Conservation (phyloP, 1,284 basidiomycete genomes). For the Xerocomus minutiporus region DNA sequence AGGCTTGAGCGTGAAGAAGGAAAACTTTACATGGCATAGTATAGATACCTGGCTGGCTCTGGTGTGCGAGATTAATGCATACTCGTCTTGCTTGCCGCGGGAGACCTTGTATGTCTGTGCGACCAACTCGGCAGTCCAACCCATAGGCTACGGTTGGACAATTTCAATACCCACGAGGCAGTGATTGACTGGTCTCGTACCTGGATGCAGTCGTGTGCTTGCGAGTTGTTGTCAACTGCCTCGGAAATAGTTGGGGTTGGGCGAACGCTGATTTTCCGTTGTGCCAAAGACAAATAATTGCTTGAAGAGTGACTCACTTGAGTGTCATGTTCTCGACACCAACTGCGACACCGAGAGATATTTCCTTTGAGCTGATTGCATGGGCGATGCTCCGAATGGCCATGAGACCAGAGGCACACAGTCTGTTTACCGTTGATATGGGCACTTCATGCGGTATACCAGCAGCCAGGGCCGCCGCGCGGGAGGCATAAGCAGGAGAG, state of each 20-base stretch:
- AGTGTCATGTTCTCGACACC: constrained; percentile 84
- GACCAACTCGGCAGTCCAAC: constrained; percentile 89
- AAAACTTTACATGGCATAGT: neutral
- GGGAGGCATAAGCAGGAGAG: constrained; percentile 72
- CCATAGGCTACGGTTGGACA: constrained; percentile 70
- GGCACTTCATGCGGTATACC: constrained; percentile 77
- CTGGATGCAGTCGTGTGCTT: constrained; percentile 74
- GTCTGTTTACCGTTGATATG: constrained; percentile 74
- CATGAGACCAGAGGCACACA: constrained; percentile 85
- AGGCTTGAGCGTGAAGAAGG: neutral
- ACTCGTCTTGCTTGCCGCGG: constrained; percentile 76
- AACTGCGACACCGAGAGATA: constrained; percentile 72
- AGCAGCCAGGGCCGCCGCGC: constrained; percentile 77
- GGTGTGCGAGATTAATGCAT: constrained; percentile 76
- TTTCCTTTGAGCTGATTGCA: constrained; percentile 66
- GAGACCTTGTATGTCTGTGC: constrained; percentile 71
- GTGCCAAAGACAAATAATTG: neutral
- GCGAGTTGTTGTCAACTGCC: constrained; percentile 45
- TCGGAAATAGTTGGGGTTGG: constrained; percentile 72
- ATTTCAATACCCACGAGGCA: constrained; percentile 5
- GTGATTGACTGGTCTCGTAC: constrained; percentile 34
- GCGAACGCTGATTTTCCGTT: constrained; percentile 50
- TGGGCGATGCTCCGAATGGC: constrained; percentile 78
- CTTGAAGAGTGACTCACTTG: constrained; percentile 47
- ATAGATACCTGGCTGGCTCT: constrained; percentile 59